A percentile compares a stretch with the other conserved stretches of the same genome.
phyloP scores from a whole-genome alignment of 352 stramenopile genomes.

The Globisporangium rhizosaccharum region DNA sequence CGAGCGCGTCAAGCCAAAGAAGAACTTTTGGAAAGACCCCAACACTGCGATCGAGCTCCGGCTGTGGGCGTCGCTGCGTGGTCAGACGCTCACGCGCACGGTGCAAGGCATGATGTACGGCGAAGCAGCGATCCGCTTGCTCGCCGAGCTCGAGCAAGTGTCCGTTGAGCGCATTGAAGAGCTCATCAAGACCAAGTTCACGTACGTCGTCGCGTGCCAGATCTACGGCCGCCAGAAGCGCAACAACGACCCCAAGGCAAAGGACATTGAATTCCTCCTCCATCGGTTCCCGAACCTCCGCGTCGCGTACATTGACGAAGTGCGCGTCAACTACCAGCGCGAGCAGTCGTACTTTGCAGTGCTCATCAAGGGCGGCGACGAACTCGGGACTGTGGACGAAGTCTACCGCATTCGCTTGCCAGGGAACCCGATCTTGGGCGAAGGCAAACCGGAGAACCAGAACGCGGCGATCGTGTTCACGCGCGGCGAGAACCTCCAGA shows the following conservation, averaged over 20 bases:
- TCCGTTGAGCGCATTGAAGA: slow-evolving; percentile 91
- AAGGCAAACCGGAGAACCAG: slow-evolving; percentile 99
- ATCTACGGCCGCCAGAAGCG: slow-evolving; percentile 98
- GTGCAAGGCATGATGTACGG: slow-evolving; percentile 99
- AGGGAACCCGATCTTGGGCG: slow-evolving; percentile 97
- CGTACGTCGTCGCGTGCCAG: slow-evolving; percentile 98
- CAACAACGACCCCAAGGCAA: slow-evolving; percentile 97
- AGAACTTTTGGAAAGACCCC: slow-evolving; percentile 89
- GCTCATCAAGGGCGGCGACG: slow-evolving; percentile 92
- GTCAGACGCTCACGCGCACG: slow-evolving; percentile 96
- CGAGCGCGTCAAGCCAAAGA: slow-evolving; percentile 93
- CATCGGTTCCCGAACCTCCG: slow-evolving; percentile 96
- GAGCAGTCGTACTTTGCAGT: slow-evolving; percentile 96
- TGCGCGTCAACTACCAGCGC: slow-evolving; percentile 93
- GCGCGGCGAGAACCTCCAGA: slow-evolving; percentile 96
- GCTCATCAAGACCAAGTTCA: slow-evolving; percentile 98
- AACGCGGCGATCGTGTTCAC: slow-evolving; percentile 99
- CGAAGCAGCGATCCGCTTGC: slow-evolving; percentile 95
- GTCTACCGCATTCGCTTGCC: slow-evolving; percentile 97
- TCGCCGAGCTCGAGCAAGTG: slow-evolving; percentile 94
- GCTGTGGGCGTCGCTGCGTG: slow-evolving; percentile 97
- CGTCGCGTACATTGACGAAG: slow-evolving; percentile 98
- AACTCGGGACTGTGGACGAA: slow-evolving; percentile 75
- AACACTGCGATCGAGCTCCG: slow-evolving; percentile 86
- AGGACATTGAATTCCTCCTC: slow-evolving; percentile 98